Base-by-base conservation (phyloP, 208 protist genomes). In the Acanthamoeba castellanii region DNA sequence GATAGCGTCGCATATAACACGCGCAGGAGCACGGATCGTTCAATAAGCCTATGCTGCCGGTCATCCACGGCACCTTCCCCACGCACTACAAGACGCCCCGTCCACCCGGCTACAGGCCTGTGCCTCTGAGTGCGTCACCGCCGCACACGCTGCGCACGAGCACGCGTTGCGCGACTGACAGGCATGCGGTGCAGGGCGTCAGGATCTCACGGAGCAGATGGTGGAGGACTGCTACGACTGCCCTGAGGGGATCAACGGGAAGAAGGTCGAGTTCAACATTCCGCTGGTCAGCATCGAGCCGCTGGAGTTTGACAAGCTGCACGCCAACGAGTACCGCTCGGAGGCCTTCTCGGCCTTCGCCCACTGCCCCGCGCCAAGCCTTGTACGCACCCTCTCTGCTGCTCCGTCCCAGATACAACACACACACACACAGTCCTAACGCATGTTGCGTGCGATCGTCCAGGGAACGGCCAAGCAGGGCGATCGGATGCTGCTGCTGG, bases 181-280 rank as follows among this genome's bases (percentile, higher is more conserved):
- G 47, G 3, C 37, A 3, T 4, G 16, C 0, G 9, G 16, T 94
- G 20, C 20, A 94, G 90, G 90, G 25, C 90, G 90, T 30, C 82
- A 18, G 37, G 90, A 94, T 32, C 90, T 94, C 27, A 94, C 90
- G 25, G 68, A 78, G 42, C 52, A 94, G 42, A 94, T 94, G 90
- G 47, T 94, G 57, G 72, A 81, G 72, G 52, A 94, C 32, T 94
- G 90, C 30, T 85, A 85, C 70, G 90, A 94, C 52, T 94, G 90
- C 52, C 68, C 64, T 27, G 74, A 85, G 52, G 90, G 50, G 6
- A 94, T 94, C n/a, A 84, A 84, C 70, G 90, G 90, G 22, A 45
- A 68, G 25, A 85, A 57, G 57, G 74, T 94, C 16, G 68, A 94
- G 52, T 94, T 94, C 90, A 70, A 27, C 68, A 68, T 59, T 66